These are phyloP conservation scores for Pythium scleroteichum DNA, from an alignment of 352 stramenopile genomes.

Conservation along the genomic window DNA sequence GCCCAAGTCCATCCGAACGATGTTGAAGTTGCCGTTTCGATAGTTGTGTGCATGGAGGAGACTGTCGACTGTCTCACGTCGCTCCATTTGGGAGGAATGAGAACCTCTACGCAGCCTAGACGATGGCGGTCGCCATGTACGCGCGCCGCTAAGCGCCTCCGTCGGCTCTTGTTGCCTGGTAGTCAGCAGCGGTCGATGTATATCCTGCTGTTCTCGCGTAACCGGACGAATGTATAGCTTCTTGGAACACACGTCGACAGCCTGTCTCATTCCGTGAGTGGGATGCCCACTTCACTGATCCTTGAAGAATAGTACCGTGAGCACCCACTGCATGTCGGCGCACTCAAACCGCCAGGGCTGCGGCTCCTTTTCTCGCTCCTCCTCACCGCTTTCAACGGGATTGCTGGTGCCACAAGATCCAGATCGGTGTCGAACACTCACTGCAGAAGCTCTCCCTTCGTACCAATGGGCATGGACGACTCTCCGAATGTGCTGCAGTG, in stretches of 20 bases:
- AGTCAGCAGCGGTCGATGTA: background rate
- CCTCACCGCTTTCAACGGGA: too few relatives aligned
- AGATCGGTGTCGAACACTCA: too few relatives aligned
- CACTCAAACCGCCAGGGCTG: background rate
- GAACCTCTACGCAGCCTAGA: too few relatives aligned
- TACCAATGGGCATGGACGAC: background rate
- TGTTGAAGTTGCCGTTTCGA: background rate
- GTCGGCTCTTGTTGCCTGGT: too few relatives aligned
- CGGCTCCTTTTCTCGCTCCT: too few relatives aligned
- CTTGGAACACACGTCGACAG: background rate
- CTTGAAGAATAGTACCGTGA: slow-evolving; percentile 1
- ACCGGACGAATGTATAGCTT: slow-evolving; percentile 3
- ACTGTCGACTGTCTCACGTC: background rate
- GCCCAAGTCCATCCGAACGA: background rate
- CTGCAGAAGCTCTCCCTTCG: background rate
- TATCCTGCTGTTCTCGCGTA: background rate
- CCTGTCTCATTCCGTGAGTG: background rate
- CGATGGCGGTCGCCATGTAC: too few relatives aligned
- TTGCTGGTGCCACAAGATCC: too few relatives aligned
- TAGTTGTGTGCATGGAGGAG: background rate
- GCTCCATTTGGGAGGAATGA: background rate
- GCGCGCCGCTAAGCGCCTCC: too few relatives aligned
- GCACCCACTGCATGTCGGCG: background rate
- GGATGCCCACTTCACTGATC: background rate
- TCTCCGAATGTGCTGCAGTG: background rate